A percentile compares a stretch with the other conserved stretches of the same genome.
Evolutionary conservation across 2,329 filamentous ascomycete species (phyloP).

Genomic region (Xylariaceae sp.): DNA sequence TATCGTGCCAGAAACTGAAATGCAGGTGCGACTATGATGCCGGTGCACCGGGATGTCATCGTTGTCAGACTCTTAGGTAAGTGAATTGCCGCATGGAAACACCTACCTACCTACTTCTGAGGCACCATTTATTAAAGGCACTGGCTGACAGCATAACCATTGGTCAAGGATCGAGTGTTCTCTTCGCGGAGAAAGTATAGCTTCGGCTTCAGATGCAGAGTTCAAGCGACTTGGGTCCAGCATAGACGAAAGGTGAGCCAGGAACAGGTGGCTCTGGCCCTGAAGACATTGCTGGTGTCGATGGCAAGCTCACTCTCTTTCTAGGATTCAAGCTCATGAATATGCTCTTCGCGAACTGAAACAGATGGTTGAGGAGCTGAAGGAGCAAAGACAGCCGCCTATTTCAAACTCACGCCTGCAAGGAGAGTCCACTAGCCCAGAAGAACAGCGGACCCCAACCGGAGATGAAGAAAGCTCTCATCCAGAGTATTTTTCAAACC

Average conservation of each 20-base stretch:
- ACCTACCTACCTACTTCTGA: too few species aligned
- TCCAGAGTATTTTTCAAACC: slow-evolving; percentile 24
- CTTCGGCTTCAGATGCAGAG: slow-evolving; percentile 2
- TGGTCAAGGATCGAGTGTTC: slow-evolving; percentile 23
- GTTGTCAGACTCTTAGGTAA: slow-evolving; percentile 26
- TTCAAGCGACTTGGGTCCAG: slow-evolving; percentile 8
- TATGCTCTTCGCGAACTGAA: slow-evolving; percentile 23
- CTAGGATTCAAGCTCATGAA: slow-evolving; percentile 23
- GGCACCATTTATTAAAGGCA: neutral
- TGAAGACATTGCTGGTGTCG: too few species aligned
- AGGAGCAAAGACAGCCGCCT: slow-evolving; percentile 4
- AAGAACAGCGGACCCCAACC: slow-evolving; percentile 5
- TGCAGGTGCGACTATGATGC: slow-evolving; percentile 27
- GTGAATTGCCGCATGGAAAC: too few species aligned
- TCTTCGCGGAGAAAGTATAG: slow-evolving; percentile 15
- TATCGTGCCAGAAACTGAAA: slow-evolving; percentile 26
- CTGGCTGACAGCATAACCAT: slow-evolving; percentile 1
- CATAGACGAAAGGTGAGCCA: slow-evolving; percentile 23
- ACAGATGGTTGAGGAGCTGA: slow-evolving; percentile 17
- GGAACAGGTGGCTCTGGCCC: too few species aligned
- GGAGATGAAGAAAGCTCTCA: slow-evolving; percentile 12
- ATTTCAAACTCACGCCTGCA: slow-evolving; percentile 3
- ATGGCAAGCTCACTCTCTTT: neutral
- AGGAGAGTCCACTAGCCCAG: slow-evolving; percentile 4
- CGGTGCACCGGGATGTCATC: slow-evolving; percentile 22